These are phyloP conservation scores for Malassezia pachydermatis DNA, from an alignment of 1,284 basidiomycete species.

Conservation along the genomic window DNA sequence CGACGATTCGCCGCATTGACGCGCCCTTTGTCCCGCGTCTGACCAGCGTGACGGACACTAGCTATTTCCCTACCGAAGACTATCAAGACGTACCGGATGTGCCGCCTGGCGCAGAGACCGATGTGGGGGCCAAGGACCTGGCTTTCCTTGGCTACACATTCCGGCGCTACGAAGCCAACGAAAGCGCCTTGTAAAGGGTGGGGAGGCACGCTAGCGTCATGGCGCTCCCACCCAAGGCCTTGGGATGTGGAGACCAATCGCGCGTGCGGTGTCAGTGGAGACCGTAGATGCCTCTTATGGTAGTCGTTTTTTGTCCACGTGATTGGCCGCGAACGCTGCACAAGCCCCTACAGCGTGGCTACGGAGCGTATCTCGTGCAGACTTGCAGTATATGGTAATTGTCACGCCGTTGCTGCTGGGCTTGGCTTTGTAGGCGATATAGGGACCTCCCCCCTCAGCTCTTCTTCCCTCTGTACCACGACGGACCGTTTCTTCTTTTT, in stretches of 20 bases:
- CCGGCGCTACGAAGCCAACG: slow-evolving; percentile 43
- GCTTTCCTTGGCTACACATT: slow-evolving; percentile 46
- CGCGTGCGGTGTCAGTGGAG: too few relatives aligned
- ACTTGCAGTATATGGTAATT: slow-evolving; percentile 9
- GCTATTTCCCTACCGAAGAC: slow-evolving; percentile 94
- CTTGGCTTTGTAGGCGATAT: too few relatives aligned
- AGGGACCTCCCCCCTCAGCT: too few relatives aligned
- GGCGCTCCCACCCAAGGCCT: too few relatives aligned
- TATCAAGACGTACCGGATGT: slow-evolving; percentile 67
- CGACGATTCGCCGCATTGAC: slow-evolving; percentile 76
- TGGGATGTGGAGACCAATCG: too few relatives aligned
- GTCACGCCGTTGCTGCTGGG: neutral
- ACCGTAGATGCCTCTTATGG: slow-evolving; percentile 12
- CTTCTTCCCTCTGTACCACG: too few relatives aligned
- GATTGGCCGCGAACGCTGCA: slow-evolving; percentile 6
- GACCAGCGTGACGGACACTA: slow-evolving; percentile 73
- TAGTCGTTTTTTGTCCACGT: slow-evolving; percentile 8
- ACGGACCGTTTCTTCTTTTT: neutral
- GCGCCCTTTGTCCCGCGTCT: slow-evolving; percentile 90
- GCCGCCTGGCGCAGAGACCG: slow-evolving; percentile 36
- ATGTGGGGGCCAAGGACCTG: slow-evolving; percentile 40
- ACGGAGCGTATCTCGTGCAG: neutral
- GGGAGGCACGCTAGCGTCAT: too few relatives aligned
- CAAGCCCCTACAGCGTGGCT: neutral
- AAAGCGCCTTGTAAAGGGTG: slow-evolving; percentile 22